Evolutionary conservation across 257 asterid genomes (phyloP).

Genomic region (Solanum piurae): DNA sequence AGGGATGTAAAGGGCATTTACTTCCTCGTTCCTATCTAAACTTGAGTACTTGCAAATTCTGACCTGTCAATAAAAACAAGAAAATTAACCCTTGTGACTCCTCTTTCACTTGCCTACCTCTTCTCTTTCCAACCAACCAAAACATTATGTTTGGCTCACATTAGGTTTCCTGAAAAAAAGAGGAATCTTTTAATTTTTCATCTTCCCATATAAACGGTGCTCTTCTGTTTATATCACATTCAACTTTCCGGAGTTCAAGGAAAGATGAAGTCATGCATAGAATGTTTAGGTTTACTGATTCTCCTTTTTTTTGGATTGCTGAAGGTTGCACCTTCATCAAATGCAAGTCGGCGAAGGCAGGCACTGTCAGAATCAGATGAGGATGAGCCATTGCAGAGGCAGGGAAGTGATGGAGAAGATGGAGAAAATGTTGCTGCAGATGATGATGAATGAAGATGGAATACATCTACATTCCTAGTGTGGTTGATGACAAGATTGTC

Average conservation of each 20-base stretch:
- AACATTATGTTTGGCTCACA: background rate
- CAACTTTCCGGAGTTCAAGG: background rate
- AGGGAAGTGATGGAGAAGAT: constrained; percentile 41
- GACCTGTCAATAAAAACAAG: background rate
- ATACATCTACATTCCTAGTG: background rate
- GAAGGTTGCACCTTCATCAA: constrained; percentile 52
- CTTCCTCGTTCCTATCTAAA: background rate
- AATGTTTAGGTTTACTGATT: background rate
- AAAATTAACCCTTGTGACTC: background rate
- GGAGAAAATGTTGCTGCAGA: constrained; percentile 19
- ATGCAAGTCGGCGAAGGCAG: constrained; percentile 37
- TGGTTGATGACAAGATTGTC: background rate
- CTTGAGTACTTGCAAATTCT: background rate
- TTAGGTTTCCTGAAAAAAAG: background rate
- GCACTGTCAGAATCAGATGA: constrained; percentile 87
- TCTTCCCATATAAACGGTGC: background rate
- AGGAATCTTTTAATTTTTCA: background rate
- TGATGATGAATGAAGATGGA: constrained; percentile 25
- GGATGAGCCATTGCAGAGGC: constrained; percentile 47
- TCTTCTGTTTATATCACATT: background rate
- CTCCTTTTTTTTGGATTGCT: constrained; percentile 2
- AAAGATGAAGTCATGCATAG: background rate
- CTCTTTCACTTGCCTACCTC: background rate
- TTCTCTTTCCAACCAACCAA: background rate
- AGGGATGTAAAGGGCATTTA: background rate